Conservation (phyloP, 225 moss, liverwort and hornwort species). For the Takakia lepidozioides region DNA sequence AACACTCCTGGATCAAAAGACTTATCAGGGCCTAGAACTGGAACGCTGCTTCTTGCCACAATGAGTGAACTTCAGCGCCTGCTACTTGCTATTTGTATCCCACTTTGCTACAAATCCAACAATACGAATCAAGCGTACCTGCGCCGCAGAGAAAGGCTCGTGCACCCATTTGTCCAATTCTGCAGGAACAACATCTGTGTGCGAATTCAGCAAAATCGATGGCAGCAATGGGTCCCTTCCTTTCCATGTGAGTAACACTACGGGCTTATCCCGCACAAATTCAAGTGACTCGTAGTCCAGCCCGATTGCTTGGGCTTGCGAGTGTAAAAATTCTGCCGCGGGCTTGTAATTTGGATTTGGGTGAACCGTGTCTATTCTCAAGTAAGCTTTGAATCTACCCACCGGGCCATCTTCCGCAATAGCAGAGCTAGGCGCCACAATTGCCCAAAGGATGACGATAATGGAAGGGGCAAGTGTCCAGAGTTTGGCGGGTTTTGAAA, state of each 20-base stretch:
- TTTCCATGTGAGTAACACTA: conserved; percentile 33
- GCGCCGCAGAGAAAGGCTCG: conserved; percentile 37
- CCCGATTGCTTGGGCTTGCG: conserved; percentile 37
- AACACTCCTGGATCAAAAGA: too few relatives aligned
- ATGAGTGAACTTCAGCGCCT: too few relatives aligned
- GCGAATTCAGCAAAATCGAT: conserved; percentile 67
- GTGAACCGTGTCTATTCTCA: conserved; percentile 45
- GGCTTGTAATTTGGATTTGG: conserved; percentile 37
- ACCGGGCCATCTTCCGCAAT: conserved; percentile 16
- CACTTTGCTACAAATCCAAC: too few relatives aligned
- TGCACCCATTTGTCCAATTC: conserved; percentile 49
- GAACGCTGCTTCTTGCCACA: too few relatives aligned
- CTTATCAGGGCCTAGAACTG: too few relatives aligned
- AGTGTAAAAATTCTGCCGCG: conserved; percentile 36
- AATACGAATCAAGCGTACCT: too few relatives aligned
- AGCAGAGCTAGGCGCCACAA: conserved; percentile 6
- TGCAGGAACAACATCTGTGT: conserved; percentile 57
- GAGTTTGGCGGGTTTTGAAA: too few relatives aligned
- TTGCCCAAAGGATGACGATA: neutral
- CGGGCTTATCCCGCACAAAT: conserved; percentile 26
- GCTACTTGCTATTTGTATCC: too few relatives aligned
- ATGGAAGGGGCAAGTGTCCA: neutral
- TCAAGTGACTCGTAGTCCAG: conserved; percentile 23
- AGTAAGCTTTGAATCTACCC: conserved; percentile 42
- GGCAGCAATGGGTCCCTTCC: conserved; percentile 19